Evolutionary conservation across 2,329 filamentous ascomycete genomes (phyloP).

Genomic region (Capronia coronata): DNA sequence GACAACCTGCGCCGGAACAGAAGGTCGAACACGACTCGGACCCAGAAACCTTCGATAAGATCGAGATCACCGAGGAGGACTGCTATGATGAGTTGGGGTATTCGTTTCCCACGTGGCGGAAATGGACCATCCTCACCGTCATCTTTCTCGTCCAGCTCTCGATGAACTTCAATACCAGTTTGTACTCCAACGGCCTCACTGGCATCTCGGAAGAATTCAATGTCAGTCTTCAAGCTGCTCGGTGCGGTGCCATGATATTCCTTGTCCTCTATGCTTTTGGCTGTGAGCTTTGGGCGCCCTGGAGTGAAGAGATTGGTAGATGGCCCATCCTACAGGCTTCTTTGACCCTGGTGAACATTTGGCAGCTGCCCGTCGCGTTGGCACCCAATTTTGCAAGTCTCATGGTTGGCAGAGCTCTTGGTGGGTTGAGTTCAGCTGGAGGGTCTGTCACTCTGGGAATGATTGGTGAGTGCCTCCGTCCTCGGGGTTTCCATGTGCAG

Average conservation of each 20-base stretch:
- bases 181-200: constrained; percentile 62
- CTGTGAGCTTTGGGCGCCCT: constrained; percentile 82
- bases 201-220: constrained; percentile 62
- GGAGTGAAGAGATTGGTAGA: constrained; percentile 76
- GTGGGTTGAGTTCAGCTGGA: constrained; percentile 64
- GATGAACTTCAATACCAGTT: constrained; percentile 72
- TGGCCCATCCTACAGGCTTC: constrained; percentile 68
- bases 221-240: constrained; percentile 62
- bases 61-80: constrained; percentile 49
- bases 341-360: constrained; percentile 70
- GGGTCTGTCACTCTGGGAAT: constrained; percentile 68
- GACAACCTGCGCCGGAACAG: constrained; percentile 2
- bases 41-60: constrained; percentile 24
- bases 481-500: neutral
- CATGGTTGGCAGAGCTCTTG: constrained; percentile 63
- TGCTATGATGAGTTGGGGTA: constrained; percentile 60
- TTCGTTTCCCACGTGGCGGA: constrained; percentile 54
- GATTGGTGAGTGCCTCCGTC: constrained; percentile 40
- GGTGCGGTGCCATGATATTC: constrained; percentile 71
- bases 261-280: constrained; percentile 75
- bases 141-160: constrained; percentile 69
- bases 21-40: constrained; percentile 6
- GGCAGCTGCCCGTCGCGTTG: constrained; percentile 64
- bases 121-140: constrained; percentile 66
- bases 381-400: constrained; percentile 66